These are phyloP conservation scores for Mycena albidolilacea DNA, from an alignment of 768 basidiomycete species.

Conservation along the genomic window DNA sequence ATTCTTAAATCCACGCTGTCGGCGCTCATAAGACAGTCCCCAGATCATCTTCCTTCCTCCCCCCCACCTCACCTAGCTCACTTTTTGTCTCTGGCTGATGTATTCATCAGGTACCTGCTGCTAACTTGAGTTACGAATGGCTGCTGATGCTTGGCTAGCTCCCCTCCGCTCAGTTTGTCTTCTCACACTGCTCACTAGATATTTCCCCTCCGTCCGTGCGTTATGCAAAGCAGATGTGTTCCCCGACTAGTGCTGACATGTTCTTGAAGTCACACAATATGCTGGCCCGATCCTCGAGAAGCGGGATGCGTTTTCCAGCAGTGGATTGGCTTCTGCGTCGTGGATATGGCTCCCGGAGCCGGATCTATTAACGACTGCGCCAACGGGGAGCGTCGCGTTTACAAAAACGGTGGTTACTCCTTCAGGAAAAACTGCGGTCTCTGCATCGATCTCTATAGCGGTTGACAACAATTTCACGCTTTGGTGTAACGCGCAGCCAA, in stretches of 20 bases:
- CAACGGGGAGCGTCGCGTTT: slow-evolving; percentile 27
- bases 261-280: not conserved
- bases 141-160: slow-evolving; percentile 10
- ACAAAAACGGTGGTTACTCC: slow-evolving; percentile 27
- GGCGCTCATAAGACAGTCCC: not conserved
- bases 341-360: slow-evolving; percentile 39
- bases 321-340: slow-evolving; percentile 14
- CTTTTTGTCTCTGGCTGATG: not conserved
- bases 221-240: not conserved
- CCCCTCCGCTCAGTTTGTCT: not conserved
- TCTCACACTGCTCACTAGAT: not conserved
- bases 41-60: not conserved
- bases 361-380: slow-evolving; percentile 12
- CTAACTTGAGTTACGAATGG: not conserved
- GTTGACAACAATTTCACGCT: slow-evolving; percentile 36
- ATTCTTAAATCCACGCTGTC: not conserved
- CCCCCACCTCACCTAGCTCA: not conserved
- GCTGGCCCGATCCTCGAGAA: not conserved
- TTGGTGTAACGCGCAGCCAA: slow-evolving; percentile 34
- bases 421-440: slow-evolving; percentile 23
- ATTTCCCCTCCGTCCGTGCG: slow-evolving; percentile 8
- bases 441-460: slow-evolving; percentile 28
- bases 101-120: not conserved
- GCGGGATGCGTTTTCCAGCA: slow-evolving; percentile 30
- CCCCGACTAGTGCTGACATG: not conserved